These are phyloP conservation scores for Hirsutella minnesotensis DNA, from an alignment of 2,329 filamentous ascomycete genomes.

Conservation along the genomic window DNA sequence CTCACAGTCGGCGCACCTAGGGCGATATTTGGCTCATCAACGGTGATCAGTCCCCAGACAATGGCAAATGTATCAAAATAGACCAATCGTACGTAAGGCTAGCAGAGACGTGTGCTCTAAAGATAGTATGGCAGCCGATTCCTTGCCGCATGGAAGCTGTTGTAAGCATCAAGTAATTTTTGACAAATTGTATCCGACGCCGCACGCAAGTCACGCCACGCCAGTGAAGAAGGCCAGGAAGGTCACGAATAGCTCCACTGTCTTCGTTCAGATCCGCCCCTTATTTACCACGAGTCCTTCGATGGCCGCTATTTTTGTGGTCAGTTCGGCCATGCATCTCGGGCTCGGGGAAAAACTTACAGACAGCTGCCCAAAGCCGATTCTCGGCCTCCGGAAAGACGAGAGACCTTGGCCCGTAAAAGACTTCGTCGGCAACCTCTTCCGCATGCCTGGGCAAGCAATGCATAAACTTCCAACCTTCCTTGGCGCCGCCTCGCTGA, in stretches of 20 bases:
- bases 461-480: constrained; percentile 96
- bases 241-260: background rate
- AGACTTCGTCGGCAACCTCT: constrained; percentile 90
- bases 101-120: too few relatives aligned
- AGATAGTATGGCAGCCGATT: too few relatives aligned
- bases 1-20: too few relatives aligned
- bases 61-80: too few relatives aligned
- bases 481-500: constrained; percentile 71
- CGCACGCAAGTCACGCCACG: background rate
- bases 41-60: too few relatives aligned
- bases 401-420: constrained; percentile 73
- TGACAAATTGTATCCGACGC: too few relatives aligned
- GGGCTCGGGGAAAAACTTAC: constrained; percentile 30
- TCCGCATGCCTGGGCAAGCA: constrained; percentile 86
- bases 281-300: constrained; percentile 93
- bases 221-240: background rate
- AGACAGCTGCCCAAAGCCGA: constrained; percentile 77
- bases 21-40: too few relatives aligned
- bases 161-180: too few relatives aligned
- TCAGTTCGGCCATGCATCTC: background rate
- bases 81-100: too few relatives aligned
- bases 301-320: constrained; percentile 44
- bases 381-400: constrained; percentile 96
- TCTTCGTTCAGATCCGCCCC: constrained; percentile 51
- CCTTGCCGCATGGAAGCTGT: too few relatives aligned